A percentile compares a stretch with the other conserved stretches of the same genome.
Evolutionary conservation across 2,329 filamentous ascomycete genomes (phyloP).

Genomic region (Mariannaea sp.): DNA sequence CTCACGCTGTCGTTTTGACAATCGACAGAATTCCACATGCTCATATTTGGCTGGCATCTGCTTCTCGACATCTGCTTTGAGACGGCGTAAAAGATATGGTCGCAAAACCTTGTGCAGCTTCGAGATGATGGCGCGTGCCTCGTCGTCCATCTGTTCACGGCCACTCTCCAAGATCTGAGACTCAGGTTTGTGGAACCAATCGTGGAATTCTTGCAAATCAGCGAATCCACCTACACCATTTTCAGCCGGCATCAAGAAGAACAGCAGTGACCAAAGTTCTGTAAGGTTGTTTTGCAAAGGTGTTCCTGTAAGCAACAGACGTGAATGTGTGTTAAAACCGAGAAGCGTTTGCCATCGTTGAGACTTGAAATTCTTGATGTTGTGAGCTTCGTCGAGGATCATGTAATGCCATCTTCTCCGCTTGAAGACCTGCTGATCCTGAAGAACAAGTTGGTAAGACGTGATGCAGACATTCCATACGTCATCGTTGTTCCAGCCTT

Average conservation of each 20-base stretch:
- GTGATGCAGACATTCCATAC: constrained; percentile 98
- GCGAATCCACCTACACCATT: constrained; percentile 89
- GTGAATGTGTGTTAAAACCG: constrained; percentile 87
- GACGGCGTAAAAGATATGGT: constrained; percentile 84
- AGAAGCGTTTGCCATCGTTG: constrained; percentile 95
- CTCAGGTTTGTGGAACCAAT: constrained; percentile 94
- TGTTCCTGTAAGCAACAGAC: constrained; percentile 89
- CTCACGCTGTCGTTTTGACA: constrained; percentile 94
- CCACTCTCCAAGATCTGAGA: constrained; percentile 96
- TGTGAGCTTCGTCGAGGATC: constrained; percentile 97
- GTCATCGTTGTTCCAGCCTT: constrained; percentile 92
- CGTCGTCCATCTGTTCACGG: constrained; percentile 90
- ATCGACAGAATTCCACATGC: constrained; percentile 91
- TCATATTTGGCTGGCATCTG: constrained; percentile 99
- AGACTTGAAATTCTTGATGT: constrained; percentile 99
- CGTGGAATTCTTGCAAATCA: constrained; percentile 92
- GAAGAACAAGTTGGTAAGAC: constrained; percentile 93
- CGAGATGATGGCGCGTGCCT: constrained; percentile 86
- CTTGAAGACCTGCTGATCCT: constrained; percentile 93
- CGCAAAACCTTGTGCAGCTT: constrained; percentile 94
- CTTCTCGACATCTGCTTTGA: constrained; percentile 98
- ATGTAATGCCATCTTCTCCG: constrained; percentile 95
- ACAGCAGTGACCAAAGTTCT: constrained; percentile 94
- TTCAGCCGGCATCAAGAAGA: constrained; percentile 93
- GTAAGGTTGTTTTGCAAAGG: constrained; percentile 96